Conservation (phyloP, 2,329 filamentous ascomycete genomes). For the Ceratocystis colombiana region DNA sequence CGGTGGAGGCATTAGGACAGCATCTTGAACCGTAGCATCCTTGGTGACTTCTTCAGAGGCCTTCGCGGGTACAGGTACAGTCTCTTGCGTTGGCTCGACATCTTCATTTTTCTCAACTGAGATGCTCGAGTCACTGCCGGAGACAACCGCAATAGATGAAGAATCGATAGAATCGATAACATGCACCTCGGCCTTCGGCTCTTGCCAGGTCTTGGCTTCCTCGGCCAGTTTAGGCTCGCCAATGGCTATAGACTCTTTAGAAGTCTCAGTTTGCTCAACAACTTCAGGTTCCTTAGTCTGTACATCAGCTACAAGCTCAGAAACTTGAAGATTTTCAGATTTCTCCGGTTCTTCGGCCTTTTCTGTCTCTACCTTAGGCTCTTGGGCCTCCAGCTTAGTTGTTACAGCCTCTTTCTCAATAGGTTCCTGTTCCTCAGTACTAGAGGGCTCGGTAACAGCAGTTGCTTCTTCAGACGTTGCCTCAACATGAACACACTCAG, state of each 20-base stretch:
- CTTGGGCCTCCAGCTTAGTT: neutral
- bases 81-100: neutral
- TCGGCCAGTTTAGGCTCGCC: neutral
- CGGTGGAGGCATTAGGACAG: constrained; percentile 11
- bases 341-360: neutral
- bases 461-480: neutral
- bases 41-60: neutral
- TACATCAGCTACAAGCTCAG: neutral
- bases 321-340: neutral
- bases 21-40: constrained; percentile 37
- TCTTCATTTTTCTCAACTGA: neutral
- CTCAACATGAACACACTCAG: constrained; percentile 2
- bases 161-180: neutral
- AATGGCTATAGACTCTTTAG: neutral
- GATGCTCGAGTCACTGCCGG: neutral
- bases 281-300: neutral
- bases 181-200: neutral
- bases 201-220: neutral
- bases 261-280: neutral
- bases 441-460: neutral
- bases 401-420: neutral
- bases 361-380: neutral
- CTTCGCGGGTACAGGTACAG: neutral
- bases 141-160: neutral
- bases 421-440: neutral